These are phyloP conservation scores for Nepenthes alata DNA, from an alignment of 179 eudicot genomes.

Conservation along the genomic window DNA sequence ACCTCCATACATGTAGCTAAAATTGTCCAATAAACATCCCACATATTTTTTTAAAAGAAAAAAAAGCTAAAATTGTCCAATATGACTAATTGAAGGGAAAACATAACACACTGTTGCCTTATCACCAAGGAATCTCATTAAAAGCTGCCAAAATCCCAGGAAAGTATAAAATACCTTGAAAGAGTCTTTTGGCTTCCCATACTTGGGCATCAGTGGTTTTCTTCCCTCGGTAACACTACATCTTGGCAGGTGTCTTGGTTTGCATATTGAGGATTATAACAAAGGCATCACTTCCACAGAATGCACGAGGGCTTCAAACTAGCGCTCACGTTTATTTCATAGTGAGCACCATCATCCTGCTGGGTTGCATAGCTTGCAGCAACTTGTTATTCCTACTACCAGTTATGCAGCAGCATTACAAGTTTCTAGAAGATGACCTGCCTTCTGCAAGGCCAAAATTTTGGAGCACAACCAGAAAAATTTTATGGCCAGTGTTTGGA, in stretches of 20 bases:
- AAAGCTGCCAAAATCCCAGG: too few species aligned
- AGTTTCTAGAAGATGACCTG: slow-evolving; percentile 12
- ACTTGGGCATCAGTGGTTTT: too few species aligned
- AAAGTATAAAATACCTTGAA: too few species aligned
- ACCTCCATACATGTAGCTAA: too few species aligned
- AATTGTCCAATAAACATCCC: too few species aligned
- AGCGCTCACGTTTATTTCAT: slow-evolving; percentile 68
- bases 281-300: slow-evolving; percentile 67
- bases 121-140: too few species aligned
- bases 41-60: too few species aligned
- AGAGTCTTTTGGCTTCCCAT: too few species aligned
- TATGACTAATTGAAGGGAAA: too few species aligned
- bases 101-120: too few species aligned
- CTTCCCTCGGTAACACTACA: not conserved
- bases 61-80: too few species aligned
- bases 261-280: slow-evolving; percentile 62
- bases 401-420: slow-evolving; percentile 50
- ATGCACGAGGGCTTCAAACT: slow-evolving; percentile 46
- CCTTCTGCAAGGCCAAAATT: slow-evolving; percentile 21
- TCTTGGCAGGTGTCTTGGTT: slow-evolving; percentile 52
- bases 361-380: slow-evolving; percentile 52
- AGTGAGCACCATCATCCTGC: slow-evolving; percentile 33
- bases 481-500: slow-evolving; percentile 49
- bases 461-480: slow-evolving; percentile 31
- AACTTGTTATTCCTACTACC: slow-evolving; percentile 48